Base-by-base conservation (phyloP, 305 asterid species). In the Galium porrigens region DNA sequence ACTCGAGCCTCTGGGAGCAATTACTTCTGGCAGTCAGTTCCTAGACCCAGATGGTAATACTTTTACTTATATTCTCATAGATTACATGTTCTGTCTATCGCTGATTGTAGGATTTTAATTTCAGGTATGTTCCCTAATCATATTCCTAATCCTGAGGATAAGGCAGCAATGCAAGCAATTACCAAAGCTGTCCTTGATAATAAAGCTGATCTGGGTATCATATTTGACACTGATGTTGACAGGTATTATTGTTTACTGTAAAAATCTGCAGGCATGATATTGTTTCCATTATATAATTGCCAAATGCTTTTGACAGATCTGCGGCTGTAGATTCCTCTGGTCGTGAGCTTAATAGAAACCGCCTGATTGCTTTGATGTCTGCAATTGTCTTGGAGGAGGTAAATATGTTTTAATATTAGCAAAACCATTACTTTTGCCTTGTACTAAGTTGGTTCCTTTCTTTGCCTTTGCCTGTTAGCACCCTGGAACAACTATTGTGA, bases 301-400 rank as follows among this genome's bases (percentile, higher is more conserved):
- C 41, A 61, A 15, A 36, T 30, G 42, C 70, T 63, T 52, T 75
- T 65, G 58, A 64, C 79, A 92, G 99, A 78, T 92, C 99, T 78
- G 99, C 99, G 73, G 99, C 99, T 58, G 99, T 92, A 65, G 99
- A 92, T 84, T 87, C 95, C 59, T 84, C 78, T 12, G 95, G 96
- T 37, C 83, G 74, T 61, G 99, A 92, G 82, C 76, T 92, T 60
- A 92, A 92, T 74, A 70, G 97, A 78, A 92, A 92, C 73, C 96
- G 99, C 30, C 74, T 92, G 82, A 92, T 92, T 77, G 99, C 99
- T 73, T 85, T 92, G 66, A 70, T 82, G 79, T 87, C 97, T 76
- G 96, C 99, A 67, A 87, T 92, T 72, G 88, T 89, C 76, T 78
- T 92, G 70, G 99, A 92, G 82, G 96, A 92, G 78, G 99, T 87